A percentile compares a stretch with the other conserved stretches of the same genome.
phyloP scores from a whole-genome alignment of 2,329 filamentous ascomycete genomes.

The Seiridium cupressi region DNA sequence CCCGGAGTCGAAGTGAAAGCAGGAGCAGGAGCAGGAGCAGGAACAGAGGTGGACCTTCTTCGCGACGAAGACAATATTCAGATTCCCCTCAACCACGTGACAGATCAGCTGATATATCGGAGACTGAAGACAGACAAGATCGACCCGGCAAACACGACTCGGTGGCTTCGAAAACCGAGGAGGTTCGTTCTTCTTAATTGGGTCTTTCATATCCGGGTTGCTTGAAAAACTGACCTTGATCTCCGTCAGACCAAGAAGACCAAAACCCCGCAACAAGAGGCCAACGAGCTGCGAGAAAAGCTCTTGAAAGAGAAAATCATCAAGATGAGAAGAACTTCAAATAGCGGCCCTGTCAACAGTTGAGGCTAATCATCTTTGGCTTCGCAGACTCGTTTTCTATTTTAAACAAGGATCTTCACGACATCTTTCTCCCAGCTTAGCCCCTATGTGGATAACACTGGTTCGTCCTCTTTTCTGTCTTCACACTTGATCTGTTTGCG shows the following conservation, averaged over 20 bases:
- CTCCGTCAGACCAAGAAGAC: slow-evolving; percentile 31
- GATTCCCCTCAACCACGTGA: slow-evolving; percentile 48
- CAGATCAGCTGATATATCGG: slow-evolving; percentile 57
- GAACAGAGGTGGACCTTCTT: slow-evolving; percentile 26
- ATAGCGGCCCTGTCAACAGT: slow-evolving; percentile 35
- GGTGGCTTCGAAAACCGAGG: slow-evolving; percentile 32
- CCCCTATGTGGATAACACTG: background rate
- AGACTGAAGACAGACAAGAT: slow-evolving; percentile 44
- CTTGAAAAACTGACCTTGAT: slow-evolving; percentile 12
- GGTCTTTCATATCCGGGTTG: slow-evolving; percentile 17
- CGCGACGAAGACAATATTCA: slow-evolving; percentile 51
- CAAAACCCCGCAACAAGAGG: slow-evolving; percentile 37
- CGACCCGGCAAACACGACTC: slow-evolving; percentile 30
- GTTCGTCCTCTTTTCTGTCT: slow-evolving; percentile 3
- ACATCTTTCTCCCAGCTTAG: slow-evolving; percentile 8
- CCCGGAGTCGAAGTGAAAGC: slow-evolving; percentile 26
- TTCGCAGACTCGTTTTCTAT: slow-evolving; percentile 19
- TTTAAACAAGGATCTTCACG: background rate
- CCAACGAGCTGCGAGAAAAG: slow-evolving; percentile 46
- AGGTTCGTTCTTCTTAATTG: slow-evolving; percentile 39
- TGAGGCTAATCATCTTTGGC: slow-evolving; percentile 47
- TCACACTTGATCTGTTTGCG: background rate
- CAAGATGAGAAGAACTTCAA: slow-evolving; percentile 52
- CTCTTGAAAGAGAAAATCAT: slow-evolving; percentile 53
- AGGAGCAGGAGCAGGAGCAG: slow-evolving; percentile 18